These are phyloP conservation scores for Coleophoma crateriformis DNA, from an alignment of 2,329 filamentous ascomycete genomes.

Conservation along the genomic window DNA sequence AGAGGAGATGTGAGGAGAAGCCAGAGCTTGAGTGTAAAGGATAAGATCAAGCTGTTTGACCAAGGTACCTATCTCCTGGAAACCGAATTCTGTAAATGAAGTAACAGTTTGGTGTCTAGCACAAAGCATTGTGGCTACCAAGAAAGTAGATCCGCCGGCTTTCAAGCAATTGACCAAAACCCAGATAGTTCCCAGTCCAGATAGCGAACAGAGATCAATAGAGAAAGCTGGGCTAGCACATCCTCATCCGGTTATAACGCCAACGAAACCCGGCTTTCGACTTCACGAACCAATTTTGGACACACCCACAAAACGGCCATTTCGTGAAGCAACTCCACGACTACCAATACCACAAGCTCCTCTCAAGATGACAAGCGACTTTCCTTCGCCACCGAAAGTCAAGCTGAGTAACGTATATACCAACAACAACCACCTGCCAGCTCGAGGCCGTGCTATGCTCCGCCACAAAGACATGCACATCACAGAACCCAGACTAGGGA, in stretches of 20 bases:
- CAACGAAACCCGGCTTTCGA: neutral
- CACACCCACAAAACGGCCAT: too few species aligned
- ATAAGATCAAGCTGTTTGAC: neutral
- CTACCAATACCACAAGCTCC: too few species aligned
- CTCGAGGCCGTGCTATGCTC: neutral
- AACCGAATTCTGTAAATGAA: too few species aligned
- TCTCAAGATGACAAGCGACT: neutral
- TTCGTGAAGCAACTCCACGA: too few species aligned
- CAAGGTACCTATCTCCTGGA: neutral
- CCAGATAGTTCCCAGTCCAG: too few species aligned
- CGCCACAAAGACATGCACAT: neutral
- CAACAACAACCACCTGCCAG: neutral
- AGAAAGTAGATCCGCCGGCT: too few species aligned
- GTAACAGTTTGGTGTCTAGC: too few species aligned
- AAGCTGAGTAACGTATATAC: conserved; percentile 1
- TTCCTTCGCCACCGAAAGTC: neutral
- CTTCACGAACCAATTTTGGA: neutral
- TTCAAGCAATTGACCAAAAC: too few species aligned
- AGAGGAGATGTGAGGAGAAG: neutral
- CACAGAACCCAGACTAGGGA: too few species aligned
- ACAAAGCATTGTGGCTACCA: too few species aligned
- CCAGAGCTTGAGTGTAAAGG: neutral
- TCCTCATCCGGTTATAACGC: neutral
- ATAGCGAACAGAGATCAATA: neutral
- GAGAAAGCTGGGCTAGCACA: neutral